Evolutionary conservation across 2,329 filamentous ascomycete genomes (phyloP), one percentile per base, ranked within the genome.

Genomic region (Cladophialophora chaetospira): DNA sequence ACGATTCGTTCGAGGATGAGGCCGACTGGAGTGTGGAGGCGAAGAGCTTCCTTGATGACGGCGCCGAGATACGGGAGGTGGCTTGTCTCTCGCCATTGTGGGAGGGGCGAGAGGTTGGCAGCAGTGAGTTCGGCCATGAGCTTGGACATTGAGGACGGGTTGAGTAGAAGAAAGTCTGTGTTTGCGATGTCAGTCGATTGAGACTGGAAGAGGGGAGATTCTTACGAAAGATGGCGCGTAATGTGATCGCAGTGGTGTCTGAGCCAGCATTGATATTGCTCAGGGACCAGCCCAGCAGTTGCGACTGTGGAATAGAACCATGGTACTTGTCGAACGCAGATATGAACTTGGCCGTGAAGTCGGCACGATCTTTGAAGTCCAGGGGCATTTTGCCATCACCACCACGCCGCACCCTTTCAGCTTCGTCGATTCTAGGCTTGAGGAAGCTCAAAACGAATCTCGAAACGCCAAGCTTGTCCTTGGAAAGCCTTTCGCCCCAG

Each of bases 361-460:
- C 67, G 9, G 60, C 55, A 10, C 43, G 31, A 11, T 58, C 44
- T 17, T 31, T 50, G 15, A 64, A 58, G 31, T 65, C 63, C 15
- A 38, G 33, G 5, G 57, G 33, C 29, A 40, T 35, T 11, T 53
- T 35, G 3, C 26, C 23, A 15, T 10, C n/a, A 10, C 21, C 77
- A n/a, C 75, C 72, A 1, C 84, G 77, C 23, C 88, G 84, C 13
- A 28, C 19, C 46, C 33, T 26, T 11, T 49, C 46, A 2, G 45
- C 53, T 68, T 88, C 86, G 17, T 79, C 80, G 73, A 88, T 86
- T 55, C 86, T 83, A 3, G 79, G 81, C 55, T 83, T 80, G 0
- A 88, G 88, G 67, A 91, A 91, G n/a, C 78, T 77, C 9, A 87
- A 88, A 0, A 89, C 86, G 1, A 88, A 85, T 67, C 89, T 88